Base-by-base conservation (phyloP, 2,329 filamentous ascomycete species). In the Daldinia eschscholtzii region DNA sequence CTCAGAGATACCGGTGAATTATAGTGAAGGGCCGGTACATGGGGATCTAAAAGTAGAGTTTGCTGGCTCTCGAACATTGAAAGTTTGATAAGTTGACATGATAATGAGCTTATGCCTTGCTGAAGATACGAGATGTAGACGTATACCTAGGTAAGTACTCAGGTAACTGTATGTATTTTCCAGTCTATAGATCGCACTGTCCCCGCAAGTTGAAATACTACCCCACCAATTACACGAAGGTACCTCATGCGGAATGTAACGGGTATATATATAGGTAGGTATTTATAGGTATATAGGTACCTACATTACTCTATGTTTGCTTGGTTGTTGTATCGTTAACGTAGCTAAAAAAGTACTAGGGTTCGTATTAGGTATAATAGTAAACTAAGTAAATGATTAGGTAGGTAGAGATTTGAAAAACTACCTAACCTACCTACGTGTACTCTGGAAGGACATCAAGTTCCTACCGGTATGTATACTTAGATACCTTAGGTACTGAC, bases 191-290 rank as follows among this genome's bases (percentile, higher is more conserved):
- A 44, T 20, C 20, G 23, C 23, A 48, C 44, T 48, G 44, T 48
- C 23, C 42, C 20, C 23, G 44, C 44, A 48, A 4, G 44, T 28
- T 48, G 44, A 15, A 46, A 48, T 48, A 48, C 23, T 48, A 48
- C 44, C 44, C 44, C 44, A 28, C 44, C 44, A 48, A 28, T 6
- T 48, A 44, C 41, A n/a, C 6, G 20, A 3, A 48, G 23, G 20
- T 48, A 48, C 44, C n/a, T n/a, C n/a, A 20, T 23, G 12, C 41
- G n/a, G 41, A 18, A 42, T 42, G 41, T 42, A 42, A 23, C 20
- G 20, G 20, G 20, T 12, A 9, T 44, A 41, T 15, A 15, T 41
- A 41, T 5, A 6, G 6, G 10, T 44, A 18, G 1, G n/a, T 18
- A n/a, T 3, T 23, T 20, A 44, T 9, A 44, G 18, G n/a, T 44